phyloP scores from a whole-genome alignment of 2,329 filamentous ascomycete species.

The Aspergillus sp. region DNA sequence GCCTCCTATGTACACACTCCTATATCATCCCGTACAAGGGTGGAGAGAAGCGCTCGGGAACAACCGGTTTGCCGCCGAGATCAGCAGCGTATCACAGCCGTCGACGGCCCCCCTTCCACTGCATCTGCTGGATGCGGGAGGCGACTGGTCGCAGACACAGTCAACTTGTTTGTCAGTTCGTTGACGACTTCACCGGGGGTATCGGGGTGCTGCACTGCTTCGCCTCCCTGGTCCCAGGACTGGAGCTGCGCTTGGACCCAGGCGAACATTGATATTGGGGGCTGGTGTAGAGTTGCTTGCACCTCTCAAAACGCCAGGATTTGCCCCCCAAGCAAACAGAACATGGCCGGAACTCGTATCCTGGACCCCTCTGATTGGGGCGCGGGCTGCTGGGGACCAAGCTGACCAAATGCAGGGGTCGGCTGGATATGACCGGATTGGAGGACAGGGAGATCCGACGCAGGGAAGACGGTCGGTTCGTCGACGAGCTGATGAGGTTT shows the following conservation, averaged over 20 bases:
- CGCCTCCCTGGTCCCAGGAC: neutral
- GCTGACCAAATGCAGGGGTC: slow-evolving; percentile 8
- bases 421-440: neutral
- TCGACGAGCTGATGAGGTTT: no score
- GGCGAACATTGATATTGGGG: neutral
- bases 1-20: no score
- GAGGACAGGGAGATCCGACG: neutral
- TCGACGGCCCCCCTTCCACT: neutral
- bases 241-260: neutral
- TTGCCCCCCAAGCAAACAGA: neutral
- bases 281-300: slow-evolving; percentile 3
- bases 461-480: no score
- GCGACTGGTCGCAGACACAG: neutral
- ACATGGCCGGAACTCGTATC: slow-evolving; percentile 9
- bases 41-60: neutral
- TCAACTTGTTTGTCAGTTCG: neutral
- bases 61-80: slow-evolving; percentile 1
- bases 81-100: neutral
- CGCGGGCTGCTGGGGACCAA: neutral
- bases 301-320: slow-evolving; percentile 3
- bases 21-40: neutral
- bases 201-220: no score
- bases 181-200: neutral
- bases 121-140: neutral
- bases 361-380: slow-evolving; percentile 2